These are phyloP conservation scores for Diaporthe nobilis DNA, from an alignment of 2,329 filamentous ascomycete genomes.

Conservation along the genomic window DNA sequence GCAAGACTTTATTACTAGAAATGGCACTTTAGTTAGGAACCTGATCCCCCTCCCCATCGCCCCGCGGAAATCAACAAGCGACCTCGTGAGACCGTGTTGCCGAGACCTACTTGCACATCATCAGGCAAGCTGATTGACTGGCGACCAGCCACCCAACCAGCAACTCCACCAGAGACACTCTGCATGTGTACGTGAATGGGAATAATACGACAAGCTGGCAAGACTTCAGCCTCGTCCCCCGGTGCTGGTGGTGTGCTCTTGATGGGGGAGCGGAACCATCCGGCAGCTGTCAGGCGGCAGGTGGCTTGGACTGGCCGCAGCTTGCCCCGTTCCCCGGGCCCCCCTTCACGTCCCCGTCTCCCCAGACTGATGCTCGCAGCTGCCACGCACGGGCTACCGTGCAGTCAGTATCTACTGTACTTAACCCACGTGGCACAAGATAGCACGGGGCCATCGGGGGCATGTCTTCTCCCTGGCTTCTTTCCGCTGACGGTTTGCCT, in stretches of 20 bases:
- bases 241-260: background rate
- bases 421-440: conserved; percentile 16
- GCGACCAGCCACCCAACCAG: background rate
- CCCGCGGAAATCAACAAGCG: conserved; percentile 16
- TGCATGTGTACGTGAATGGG: background rate
- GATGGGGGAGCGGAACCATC: conserved; percentile 23
- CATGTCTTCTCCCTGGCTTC: background rate
- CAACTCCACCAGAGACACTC: background rate
- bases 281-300: conserved; percentile 26
- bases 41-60: background rate
- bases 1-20: background rate
- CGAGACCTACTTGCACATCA: conserved; percentile 10
- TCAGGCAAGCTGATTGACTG: background rate
- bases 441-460: background rate
- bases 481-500: background rate
- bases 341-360: background rate
- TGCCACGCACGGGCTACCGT: conserved; percentile 15
- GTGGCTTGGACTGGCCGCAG: conserved; percentile 22
- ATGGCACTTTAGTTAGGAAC: background rate
- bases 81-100: conserved; percentile 29
- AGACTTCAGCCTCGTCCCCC: conserved; percentile 15
- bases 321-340: conserved; percentile 2
- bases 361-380: conserved; percentile 1
- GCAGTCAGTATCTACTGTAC: background rate
- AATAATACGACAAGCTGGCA: background rate